Conservation (phyloP, 176 grass and related monocot genomes). For the sorghum (Sorghum bicolor) region DNA sequence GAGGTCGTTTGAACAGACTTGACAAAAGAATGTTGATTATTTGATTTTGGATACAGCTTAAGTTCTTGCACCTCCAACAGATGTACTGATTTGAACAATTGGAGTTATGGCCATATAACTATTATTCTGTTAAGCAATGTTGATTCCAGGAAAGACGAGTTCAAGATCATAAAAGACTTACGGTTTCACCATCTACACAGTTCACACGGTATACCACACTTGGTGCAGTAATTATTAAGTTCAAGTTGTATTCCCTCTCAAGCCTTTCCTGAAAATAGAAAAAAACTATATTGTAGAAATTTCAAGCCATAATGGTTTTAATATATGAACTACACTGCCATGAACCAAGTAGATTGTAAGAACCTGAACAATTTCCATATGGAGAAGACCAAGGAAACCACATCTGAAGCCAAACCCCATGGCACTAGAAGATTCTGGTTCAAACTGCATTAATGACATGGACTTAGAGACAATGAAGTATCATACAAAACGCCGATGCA, state of each 20-base stretch:
- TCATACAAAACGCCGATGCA: background rate
- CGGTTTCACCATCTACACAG: constrained; percentile 70
- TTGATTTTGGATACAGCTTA: background rate
- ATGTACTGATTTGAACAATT: background rate
- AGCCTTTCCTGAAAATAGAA: constrained; percentile 90
- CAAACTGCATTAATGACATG: constrained; percentile 60
- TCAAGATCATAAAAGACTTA: constrained; percentile 40
- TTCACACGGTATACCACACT: constrained; percentile 95
- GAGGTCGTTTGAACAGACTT: background rate
- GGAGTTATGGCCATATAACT: constrained; percentile 1
- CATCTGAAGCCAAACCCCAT: constrained; percentile 99
- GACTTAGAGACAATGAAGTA: constrained; percentile 12
- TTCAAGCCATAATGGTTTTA: constrained; percentile 7
- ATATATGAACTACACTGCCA: constrained; percentile 36
- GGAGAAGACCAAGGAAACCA: constrained; percentile 93
- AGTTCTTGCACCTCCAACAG: background rate
- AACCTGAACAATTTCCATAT: constrained; percentile 99
- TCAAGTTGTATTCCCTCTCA: constrained; percentile 96
- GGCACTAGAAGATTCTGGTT: constrained; percentile 89
- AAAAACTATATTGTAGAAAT: constrained; percentile 30
- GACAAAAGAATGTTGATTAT: background rate
- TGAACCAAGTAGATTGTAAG: constrained; percentile 20
- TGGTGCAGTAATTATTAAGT: constrained; percentile 94
- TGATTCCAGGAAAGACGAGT: background rate
- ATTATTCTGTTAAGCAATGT: background rate